Conservation (phyloP, 495 filamentous ascomycete genomes). For the Aspergillus saccharolyticus region DNA sequence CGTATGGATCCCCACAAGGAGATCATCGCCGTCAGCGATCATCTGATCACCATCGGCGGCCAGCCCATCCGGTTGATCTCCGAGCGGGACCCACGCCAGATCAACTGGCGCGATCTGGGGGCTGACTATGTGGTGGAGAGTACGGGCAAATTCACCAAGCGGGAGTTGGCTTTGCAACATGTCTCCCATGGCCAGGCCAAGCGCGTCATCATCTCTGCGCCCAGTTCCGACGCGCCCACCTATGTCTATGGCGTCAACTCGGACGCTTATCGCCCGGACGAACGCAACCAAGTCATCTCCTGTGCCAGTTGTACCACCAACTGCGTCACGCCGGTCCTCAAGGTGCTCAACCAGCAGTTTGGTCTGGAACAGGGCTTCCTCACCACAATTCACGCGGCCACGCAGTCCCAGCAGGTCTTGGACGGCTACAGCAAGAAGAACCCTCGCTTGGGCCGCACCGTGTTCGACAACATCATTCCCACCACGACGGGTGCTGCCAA, state of each 20-base stretch:
- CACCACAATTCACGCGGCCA: slow-evolving; percentile 34
- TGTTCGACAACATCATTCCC: slow-evolving; percentile 36
- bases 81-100: slow-evolving; percentile 31
- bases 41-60: slow-evolving; percentile 24
- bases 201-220: slow-evolving; percentile 33
- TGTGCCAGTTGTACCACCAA: slow-evolving; percentile 37
- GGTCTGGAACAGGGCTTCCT: slow-evolving; percentile 30
- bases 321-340: slow-evolving; percentile 33
- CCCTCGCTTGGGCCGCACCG: slow-evolving; percentile 28
- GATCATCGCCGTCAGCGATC: slow-evolving; percentile 26
- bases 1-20: slow-evolving; percentile 10
- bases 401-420: slow-evolving; percentile 33
- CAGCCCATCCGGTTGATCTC: slow-evolving; percentile 29
- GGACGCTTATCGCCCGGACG: slow-evolving; percentile 22
- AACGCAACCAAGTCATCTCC: slow-evolving; percentile 26
- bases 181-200: slow-evolving; percentile 29
- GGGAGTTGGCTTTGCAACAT: slow-evolving; percentile 28
- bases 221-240: slow-evolving; percentile 31
- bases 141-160: slow-evolving; percentile 36
- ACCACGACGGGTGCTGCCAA: slow-evolving; percentile 34
- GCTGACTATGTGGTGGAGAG: slow-evolving; percentile 35
- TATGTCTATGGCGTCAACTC: slow-evolving; percentile 36
- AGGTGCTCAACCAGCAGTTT: slow-evolving; percentile 29
- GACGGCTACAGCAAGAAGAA: slow-evolving; percentile 40
- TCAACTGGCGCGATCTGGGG: slow-evolving; percentile 28